Evolutionary conservation across 208 protist species (phyloP).

Genomic region (Leishmania arabica): DNA sequence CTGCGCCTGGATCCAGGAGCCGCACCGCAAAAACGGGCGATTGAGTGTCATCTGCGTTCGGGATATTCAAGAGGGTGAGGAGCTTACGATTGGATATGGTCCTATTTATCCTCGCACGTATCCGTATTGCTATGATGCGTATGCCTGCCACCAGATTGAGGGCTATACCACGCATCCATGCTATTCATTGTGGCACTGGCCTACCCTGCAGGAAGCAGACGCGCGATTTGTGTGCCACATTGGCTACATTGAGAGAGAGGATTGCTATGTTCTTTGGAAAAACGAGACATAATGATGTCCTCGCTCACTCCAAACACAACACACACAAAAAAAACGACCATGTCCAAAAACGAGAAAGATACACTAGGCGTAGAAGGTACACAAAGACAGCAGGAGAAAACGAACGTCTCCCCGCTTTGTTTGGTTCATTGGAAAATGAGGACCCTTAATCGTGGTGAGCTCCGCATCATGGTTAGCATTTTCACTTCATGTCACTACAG

Average conservation of each 20-base stretch:
- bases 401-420: neutral
- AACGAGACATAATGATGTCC: conserved; percentile 1
- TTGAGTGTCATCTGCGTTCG: conserved; percentile 81
- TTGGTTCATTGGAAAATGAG: neutral
- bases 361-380: neutral
- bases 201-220: conserved; percentile 56
- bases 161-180: conserved; percentile 36
- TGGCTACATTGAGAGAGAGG: conserved; percentile 35
- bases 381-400: neutral
- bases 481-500: neutral
- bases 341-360: neutral
- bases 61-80: conserved; percentile 65
- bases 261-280: conserved; percentile 56
- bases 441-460: neutral
- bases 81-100: conserved; percentile 88
- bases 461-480: too few relatives aligned
- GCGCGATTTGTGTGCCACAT: conserved; percentile 62
- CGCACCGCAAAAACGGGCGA: conserved; percentile 50
- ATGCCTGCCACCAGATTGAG: conserved; percentile 67
- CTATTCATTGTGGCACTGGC: conserved; percentile 80
- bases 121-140: conserved; percentile 80
- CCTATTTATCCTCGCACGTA: conserved; percentile 80
- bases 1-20: conserved; percentile 89
- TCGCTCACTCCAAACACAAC: neutral
- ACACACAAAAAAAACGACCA: neutral